Evolutionary conservation across 2,329 filamentous ascomycete species (phyloP).

Genomic region (Hypoxylon sp.): DNA sequence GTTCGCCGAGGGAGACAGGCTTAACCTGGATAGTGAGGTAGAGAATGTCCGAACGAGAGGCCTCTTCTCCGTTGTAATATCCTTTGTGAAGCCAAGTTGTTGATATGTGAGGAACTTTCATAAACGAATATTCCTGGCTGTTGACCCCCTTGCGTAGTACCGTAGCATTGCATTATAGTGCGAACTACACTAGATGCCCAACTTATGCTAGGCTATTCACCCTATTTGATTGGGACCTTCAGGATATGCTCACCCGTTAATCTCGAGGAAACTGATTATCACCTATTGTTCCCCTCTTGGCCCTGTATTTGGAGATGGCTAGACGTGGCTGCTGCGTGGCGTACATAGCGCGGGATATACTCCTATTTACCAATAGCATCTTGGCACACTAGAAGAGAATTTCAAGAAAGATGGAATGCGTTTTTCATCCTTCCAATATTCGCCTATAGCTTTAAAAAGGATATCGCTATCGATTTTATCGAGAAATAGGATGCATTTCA

Average conservation of each 20-base stretch:
- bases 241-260: conserved; percentile 8
- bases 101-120: conserved; percentile 25
- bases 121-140: conserved; percentile 23
- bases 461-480: conserved; percentile 10
- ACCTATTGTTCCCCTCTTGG: conserved; percentile 10
- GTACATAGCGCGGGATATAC: conserved; percentile 26
- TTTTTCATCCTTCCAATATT: conserved; percentile 11
- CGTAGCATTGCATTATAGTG: conserved; percentile 31
- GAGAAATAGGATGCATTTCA: conserved; percentile 14
- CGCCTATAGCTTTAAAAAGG: conserved; percentile 14
- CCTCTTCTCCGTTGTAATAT: conserved; percentile 33
- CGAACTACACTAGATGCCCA: conserved; percentile 28
- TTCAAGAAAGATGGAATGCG: neutral
- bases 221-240: conserved; percentile 14
- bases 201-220: conserved; percentile 28
- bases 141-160: conserved; percentile 28
- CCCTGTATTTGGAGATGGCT: conserved; percentile 21
- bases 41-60: conserved; percentile 36
- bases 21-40: conserved; percentile 27
- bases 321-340: conserved; percentile 37
- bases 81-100: conserved; percentile 16
- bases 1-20: conserved; percentile 21
- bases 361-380: conserved; percentile 31
- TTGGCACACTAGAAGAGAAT: conserved; percentile 17
- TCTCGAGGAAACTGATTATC: conserved; percentile 20